Conservation (phyloP, 2,329 filamentous ascomycete genomes). For the Penicillium glabrum region DNA sequence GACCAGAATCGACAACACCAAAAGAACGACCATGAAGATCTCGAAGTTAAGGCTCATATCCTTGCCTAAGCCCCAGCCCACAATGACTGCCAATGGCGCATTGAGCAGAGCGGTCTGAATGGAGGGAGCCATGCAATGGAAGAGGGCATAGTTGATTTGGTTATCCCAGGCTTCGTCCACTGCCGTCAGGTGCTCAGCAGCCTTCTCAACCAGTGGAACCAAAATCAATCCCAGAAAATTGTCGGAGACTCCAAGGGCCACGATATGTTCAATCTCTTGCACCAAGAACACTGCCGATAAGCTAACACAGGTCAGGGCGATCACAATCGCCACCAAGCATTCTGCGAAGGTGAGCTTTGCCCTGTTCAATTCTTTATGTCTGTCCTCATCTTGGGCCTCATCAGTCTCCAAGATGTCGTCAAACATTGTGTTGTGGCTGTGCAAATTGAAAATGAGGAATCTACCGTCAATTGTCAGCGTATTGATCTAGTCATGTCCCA, state of each 20-base stretch:
- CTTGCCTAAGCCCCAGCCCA: slow-evolving; percentile 74
- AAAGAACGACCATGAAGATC: slow-evolving; percentile 77
- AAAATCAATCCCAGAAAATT: slow-evolving; percentile 71
- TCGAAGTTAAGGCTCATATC: slow-evolving; percentile 81
- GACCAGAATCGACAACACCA: slow-evolving; percentile 81
- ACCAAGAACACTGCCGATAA: slow-evolving; percentile 74
- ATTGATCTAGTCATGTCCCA: not conserved
- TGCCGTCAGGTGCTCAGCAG: slow-evolving; percentile 79
- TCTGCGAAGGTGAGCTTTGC: slow-evolving; percentile 74
- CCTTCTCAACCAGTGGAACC: slow-evolving; percentile 78
- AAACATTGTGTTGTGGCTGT: slow-evolving; percentile 74
- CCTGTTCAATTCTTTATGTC: slow-evolving; percentile 59
- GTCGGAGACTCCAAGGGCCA: slow-evolving; percentile 55
- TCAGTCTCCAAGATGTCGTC: slow-evolving; percentile 71
- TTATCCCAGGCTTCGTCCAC: slow-evolving; percentile 75
- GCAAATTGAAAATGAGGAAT: slow-evolving; percentile 70
- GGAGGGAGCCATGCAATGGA: slow-evolving; percentile 81
- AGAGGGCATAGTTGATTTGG: slow-evolving; percentile 77
- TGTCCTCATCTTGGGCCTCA: slow-evolving; percentile 66
- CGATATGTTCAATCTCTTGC: slow-evolving; percentile 66
- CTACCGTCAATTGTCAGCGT: slow-evolving; percentile 23
- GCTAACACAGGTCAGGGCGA: slow-evolving; percentile 69
- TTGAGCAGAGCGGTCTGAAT: slow-evolving; percentile 90
- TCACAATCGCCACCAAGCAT: slow-evolving; percentile 62
- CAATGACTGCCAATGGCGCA: slow-evolving; percentile 76